These are phyloP conservation scores for Phanerochaete carnosa DNA, from an alignment of 768 basidiomycete species.

Conservation along the genomic window DNA sequence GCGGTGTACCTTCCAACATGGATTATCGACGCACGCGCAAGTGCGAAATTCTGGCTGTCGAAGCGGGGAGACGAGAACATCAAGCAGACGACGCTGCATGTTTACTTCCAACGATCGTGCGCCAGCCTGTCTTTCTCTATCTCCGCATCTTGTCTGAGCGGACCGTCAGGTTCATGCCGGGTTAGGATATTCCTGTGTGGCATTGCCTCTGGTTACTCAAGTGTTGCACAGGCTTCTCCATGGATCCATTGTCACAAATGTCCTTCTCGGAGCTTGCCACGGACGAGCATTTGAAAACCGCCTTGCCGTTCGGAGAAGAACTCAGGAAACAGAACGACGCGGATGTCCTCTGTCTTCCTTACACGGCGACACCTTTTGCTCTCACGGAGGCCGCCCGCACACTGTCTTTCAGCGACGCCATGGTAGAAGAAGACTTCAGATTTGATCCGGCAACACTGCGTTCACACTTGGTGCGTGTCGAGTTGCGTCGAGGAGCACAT, in stretches of 20 bases:
- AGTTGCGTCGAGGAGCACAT: neutral
- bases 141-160: neutral
- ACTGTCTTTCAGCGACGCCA: slow-evolving; percentile 34
- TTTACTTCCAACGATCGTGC: slow-evolving; percentile 2
- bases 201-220: neutral
- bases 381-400: slow-evolving; percentile 35
- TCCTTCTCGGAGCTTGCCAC: slow-evolving; percentile 32
- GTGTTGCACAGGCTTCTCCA: slow-evolving; percentile 37
- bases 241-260: slow-evolving; percentile 43
- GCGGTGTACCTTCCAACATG: slow-evolving; percentile 64
- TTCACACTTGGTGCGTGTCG: slow-evolving; percentile 40
- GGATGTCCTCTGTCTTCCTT: slow-evolving; percentile 56
- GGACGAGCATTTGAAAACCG: slow-evolving; percentile 16
- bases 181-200: neutral
- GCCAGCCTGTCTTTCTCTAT: neutral
- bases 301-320: slow-evolving; percentile 47
- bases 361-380: slow-evolving; percentile 49
- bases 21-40: slow-evolving; percentile 54
- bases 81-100: neutral
- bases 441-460: slow-evolving; percentile 44
- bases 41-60: slow-evolving; percentile 31
- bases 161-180: neutral
- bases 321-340: slow-evolving; percentile 45
- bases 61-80: slow-evolving; percentile 7
- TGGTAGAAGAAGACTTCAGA: slow-evolving; percentile 34